Base-by-base conservation (phyloP, 2,329 filamentous ascomycete species). In the Fusarium sterilihyphosum region DNA sequence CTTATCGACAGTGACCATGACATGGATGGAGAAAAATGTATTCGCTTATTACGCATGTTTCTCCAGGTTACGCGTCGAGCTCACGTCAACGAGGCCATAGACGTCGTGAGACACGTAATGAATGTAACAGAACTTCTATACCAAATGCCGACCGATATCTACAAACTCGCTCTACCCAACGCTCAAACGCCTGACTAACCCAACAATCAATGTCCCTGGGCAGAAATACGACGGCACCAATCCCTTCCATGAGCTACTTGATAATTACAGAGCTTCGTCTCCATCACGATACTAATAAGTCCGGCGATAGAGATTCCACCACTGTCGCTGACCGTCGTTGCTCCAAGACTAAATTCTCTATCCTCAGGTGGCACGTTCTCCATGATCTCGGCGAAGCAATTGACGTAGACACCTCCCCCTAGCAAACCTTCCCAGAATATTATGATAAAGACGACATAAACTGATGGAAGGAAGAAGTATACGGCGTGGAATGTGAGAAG, bases 351-450 rank as follows among this genome's bases (percentile, higher is more conserved):
- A 80, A 98, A 98, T 83, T 99, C 96, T 11, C 96, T 89, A 61
- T 98, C 95, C 38, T 91, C 89, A 9, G 88, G 85, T 0, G 91
- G 90, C 2, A 98, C 91, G 12, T 92, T 91, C 78, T 98, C 94
- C 81, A 94, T 92, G 71, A 99, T 98, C 80, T 97, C 94, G 1
- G 95, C 94, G 82, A 98, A 99, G 0, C 95, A 98, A 78, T 96
- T 97, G 68, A 98, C 95, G 78, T 99, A 99, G 0, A 98, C 96
- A 8, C 94, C 87, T 0, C 96, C 96, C 2, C 96, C 96, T 0
- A 99, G 86, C 18, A 98, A 82, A 0, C 96, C 96, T 81, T 98
- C 96, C 96, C 96, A 98, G 79, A 98, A 96, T 26, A 98, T 87
- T 69, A 98, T 86, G 29, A 89, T 68, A 78, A 98, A 98, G 3